A percentile compares a stretch with the other conserved stretches of the same genome.
phyloP scores from a whole-genome alignment of 2,329 filamentous ascomycete species.

The Colletotrichum sidae region DNA sequence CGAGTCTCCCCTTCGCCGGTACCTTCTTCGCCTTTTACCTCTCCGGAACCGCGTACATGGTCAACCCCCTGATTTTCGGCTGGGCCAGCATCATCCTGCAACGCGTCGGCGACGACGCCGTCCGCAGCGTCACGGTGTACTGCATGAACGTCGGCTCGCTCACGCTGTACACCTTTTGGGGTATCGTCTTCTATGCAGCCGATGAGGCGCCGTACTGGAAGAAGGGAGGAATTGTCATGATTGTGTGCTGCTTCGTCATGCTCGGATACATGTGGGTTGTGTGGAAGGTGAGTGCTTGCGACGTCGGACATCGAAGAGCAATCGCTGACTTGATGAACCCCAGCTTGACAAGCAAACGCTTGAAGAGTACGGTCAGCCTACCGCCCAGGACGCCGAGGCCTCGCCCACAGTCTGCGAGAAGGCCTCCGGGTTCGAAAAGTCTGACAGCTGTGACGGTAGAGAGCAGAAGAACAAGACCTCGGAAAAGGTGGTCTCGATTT shows the following conservation, averaged over 20 bases:
- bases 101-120: slow-evolving; percentile 51
- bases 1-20: slow-evolving; percentile 43
- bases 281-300: slow-evolving; percentile 24
- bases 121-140: slow-evolving; percentile 50
- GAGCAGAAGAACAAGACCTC: slow-evolving; percentile 3
- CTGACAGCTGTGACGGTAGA: not conserved
- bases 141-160: slow-evolving; percentile 52
- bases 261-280: slow-evolving; percentile 33
- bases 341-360: slow-evolving; percentile 5
- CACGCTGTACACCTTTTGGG: slow-evolving; percentile 54
- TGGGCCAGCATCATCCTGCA: slow-evolving; percentile 53
- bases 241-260: slow-evolving; percentile 38
- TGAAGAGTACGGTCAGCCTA: slow-evolving; percentile 8
- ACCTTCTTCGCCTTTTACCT: slow-evolving; percentile 48
- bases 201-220: slow-evolving; percentile 51
- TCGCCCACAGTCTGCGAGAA: not conserved
- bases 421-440: not conserved
- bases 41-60: slow-evolving; percentile 53
- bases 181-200: slow-evolving; percentile 49
- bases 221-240: slow-evolving; percentile 51
- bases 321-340: not conserved
- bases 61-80: slow-evolving; percentile 53
- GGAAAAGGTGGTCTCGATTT: not conserved
- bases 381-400: not conserved
- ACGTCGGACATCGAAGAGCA: not conserved